phyloP scores from a whole-genome alignment of 1,139 yeast species.

The Geotrichum fermentans region DNA sequence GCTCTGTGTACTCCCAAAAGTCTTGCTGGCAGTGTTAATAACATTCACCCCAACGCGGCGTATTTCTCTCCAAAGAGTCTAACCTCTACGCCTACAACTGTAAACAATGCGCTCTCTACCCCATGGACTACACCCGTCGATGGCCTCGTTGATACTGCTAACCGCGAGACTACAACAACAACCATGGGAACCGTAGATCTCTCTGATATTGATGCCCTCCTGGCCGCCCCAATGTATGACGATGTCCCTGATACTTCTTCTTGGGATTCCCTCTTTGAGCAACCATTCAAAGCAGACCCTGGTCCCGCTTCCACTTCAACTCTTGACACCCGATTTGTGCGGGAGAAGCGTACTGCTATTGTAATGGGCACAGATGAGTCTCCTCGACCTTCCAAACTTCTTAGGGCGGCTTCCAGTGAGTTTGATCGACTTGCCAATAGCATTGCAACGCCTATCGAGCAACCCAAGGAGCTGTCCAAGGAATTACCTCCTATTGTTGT shows the following conservation, averaged over 20 bases:
- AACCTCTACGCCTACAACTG: constrained; percentile 1
- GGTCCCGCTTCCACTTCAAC: background rate
- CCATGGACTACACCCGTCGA: constrained; percentile 6
- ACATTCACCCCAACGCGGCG: background rate
- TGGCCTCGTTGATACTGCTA: background rate
- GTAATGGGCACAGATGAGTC: constrained; percentile 11
- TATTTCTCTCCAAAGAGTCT: constrained; percentile 6
- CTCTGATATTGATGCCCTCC: background rate
- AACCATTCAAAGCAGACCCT: background rate
- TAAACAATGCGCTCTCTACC: background rate
- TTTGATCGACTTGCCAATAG: background rate
- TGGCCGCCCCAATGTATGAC: constrained; percentile 5
- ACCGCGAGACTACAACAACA: background rate
- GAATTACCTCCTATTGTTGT: constrained; percentile 54
- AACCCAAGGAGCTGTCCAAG: background rate
- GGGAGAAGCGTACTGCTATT: constrained; percentile 24
- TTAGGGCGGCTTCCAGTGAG: background rate
- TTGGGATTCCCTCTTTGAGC: constrained; percentile 1
- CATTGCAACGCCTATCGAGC: background rate
- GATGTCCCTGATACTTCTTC: background rate
- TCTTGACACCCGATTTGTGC: constrained; percentile 18
- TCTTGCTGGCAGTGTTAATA: background rate
- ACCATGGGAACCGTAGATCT: background rate
- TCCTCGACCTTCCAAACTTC: background rate
- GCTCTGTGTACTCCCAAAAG: background rate